These are phyloP conservation scores for Mucor velutinosus DNA, from an alignment of 371 early-diverging fungal genomes.

Conservation along the genomic window DNA sequence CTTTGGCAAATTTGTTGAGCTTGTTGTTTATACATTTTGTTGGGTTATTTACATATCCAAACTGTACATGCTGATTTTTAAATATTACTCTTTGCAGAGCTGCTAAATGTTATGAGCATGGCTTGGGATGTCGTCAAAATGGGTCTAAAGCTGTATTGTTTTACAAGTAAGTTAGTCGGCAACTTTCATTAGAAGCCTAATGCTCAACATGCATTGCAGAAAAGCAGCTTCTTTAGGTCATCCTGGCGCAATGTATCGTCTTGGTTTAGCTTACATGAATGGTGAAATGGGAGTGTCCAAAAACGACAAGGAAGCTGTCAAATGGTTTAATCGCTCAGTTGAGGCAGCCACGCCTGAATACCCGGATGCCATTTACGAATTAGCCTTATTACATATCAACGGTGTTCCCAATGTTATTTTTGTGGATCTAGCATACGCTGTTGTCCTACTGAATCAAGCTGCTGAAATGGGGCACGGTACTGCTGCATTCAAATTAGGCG, in stretches of 20 bases:
- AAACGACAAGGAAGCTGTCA: constrained; percentile 75
- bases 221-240: constrained; percentile 77
- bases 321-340: constrained; percentile 79
- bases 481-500: constrained; percentile 77
- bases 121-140: constrained; percentile 63
- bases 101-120: constrained; percentile 73
- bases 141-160: constrained; percentile 67
- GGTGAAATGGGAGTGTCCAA: constrained; percentile 68
- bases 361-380: constrained; percentile 81
- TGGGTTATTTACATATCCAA: not conserved
- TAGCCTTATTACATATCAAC: constrained; percentile 71
- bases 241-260: constrained; percentile 76
- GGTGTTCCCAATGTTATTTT: constrained; percentile 74
- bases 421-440: constrained; percentile 74
- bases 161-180: constrained; percentile 51
- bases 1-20: constrained; percentile 3
- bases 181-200: not conserved
- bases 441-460: constrained; percentile 74
- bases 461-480: constrained; percentile 79
- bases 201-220: constrained; percentile 26
- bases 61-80: not conserved
- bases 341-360: constrained; percentile 75
- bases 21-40: not conserved
- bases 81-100: constrained; percentile 35
- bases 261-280: constrained; percentile 74